Percentiles rank a stretch among this genome's conserved stretches.
Evolutionary conservation across 306 rosid genomes (phyloP).

Genomic region (Senna tora): DNA sequence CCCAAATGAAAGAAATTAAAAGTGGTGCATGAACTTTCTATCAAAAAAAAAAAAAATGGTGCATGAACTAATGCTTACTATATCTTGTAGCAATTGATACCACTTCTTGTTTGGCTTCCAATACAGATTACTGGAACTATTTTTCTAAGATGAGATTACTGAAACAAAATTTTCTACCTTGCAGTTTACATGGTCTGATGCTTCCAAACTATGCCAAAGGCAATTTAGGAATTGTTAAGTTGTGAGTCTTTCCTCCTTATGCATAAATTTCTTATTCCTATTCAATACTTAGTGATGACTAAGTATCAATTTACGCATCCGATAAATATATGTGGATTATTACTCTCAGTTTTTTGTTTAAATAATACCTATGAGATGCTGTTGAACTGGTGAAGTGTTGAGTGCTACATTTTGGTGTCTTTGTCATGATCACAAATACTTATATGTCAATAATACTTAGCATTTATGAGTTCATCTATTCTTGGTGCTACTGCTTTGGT

Average conservation of each 20-base stretch:
- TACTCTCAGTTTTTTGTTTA: not conserved
- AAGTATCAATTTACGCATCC: not conserved
- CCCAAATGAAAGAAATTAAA: conserved; percentile 27
- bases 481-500: not conserved
- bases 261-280: not conserved
- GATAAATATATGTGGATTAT: not conserved
- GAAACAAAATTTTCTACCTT: conserved; percentile 16
- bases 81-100: too few relatives aligned
- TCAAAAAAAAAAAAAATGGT: conserved; percentile 28
- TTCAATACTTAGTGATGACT: not conserved
- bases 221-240: not conserved
- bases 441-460: not conserved
- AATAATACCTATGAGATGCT: not conserved
- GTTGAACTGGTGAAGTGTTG: too few relatives aligned
- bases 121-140: too few relatives aligned
- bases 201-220: conserved; percentile 24
- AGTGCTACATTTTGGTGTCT: not conserved
- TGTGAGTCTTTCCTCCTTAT: conserved; percentile 15
- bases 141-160: too few relatives aligned
- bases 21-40: conserved; percentile 20
- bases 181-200: conserved; percentile 15
- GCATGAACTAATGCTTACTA: not conserved
- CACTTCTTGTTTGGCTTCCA: too few relatives aligned
- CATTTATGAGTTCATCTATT: not conserved
- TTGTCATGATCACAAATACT: too few relatives aligned